A percentile compares a stretch with the other conserved stretches of the same genome.
Conservation (phyloP, 305 asterid genomes). For the Fraxinus ornus region DNA sequence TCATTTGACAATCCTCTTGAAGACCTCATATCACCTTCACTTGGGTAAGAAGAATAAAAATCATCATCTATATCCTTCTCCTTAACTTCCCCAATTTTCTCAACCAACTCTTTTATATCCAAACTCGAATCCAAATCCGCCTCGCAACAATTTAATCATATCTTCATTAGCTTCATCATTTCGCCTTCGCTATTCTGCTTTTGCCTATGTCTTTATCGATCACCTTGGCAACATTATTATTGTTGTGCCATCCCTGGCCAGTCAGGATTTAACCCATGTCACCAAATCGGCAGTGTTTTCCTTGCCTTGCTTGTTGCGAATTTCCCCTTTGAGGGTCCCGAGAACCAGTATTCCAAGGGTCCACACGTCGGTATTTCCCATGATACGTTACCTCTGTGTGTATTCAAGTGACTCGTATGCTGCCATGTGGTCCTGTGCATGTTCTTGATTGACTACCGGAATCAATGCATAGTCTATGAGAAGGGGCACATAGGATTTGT, state of each 20-base stretch:
- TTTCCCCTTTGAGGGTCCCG: no score
- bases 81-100: slow-evolving; percentile 54
- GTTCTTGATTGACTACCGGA: no score
- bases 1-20: slow-evolving; percentile 58
- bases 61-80: slow-evolving; percentile 45
- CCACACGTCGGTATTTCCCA: slow-evolving; percentile 85
- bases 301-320: slow-evolving; percentile 19
- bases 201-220: slow-evolving; percentile 58
- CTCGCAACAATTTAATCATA: slow-evolving; percentile 61
- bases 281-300: slow-evolving; percentile 40
- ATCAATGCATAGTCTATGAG: no score
- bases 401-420: no score
- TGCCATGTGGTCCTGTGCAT: no score
- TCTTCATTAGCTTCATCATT: slow-evolving; percentile 57
- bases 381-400: slow-evolving; percentile 30
- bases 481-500: no score
- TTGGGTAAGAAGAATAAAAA: slow-evolving; percentile 42
- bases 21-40: slow-evolving; percentile 48
- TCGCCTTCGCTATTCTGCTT: slow-evolving; percentile 36
- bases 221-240: slow-evolving; percentile 26
- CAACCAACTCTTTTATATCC: slow-evolving; percentile 55
- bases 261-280: slow-evolving; percentile 43
- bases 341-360: slow-evolving; percentile 31
- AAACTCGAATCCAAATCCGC: slow-evolving; percentile 51
- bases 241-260: slow-evolving; percentile 26